phyloP scores from a whole-genome alignment of 768 basidiomycete species.

The Piloderma croceum region DNA sequence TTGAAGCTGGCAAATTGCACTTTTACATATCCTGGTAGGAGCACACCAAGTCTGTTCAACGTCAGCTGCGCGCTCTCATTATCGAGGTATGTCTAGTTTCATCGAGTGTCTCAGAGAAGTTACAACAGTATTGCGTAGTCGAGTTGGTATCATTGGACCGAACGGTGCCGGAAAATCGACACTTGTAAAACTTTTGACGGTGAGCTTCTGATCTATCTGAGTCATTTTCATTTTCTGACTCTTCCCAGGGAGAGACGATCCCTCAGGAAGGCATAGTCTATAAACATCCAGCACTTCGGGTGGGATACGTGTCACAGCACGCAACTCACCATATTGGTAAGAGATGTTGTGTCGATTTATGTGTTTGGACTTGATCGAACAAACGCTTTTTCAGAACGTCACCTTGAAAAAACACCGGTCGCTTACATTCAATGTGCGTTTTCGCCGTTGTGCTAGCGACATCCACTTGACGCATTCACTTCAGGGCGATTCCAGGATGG shows the following conservation, averaged over 20 bases:
- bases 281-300: constrained; percentile 89
- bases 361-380: constrained; percentile 13
- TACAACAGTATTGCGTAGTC: constrained; percentile 41
- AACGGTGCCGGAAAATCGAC: constrained; percentile 98
- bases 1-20: constrained; percentile 89
- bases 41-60: constrained; percentile 73
- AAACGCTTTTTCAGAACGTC: constrained; percentile 66
- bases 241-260: constrained; percentile 72
- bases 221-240: constrained; percentile 7
- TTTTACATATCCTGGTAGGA: constrained; percentile 87
- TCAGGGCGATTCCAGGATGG: constrained; percentile 99
- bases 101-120: constrained; percentile 12
- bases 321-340: constrained; percentile 92
- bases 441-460: too few relatives aligned
- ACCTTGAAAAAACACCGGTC: constrained; percentile 94
- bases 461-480: too few relatives aligned
- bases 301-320: constrained; percentile 97
- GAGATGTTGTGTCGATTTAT: constrained; percentile 11
- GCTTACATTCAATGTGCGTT: constrained; percentile 97
- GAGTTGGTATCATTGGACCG: constrained; percentile 87
- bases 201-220: constrained; percentile 27
- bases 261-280: constrained; percentile 90
- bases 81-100: constrained; percentile 54
- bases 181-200: constrained; percentile 88
- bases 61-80: constrained; percentile 92